phyloP scores from a whole-genome alignment of 495 filamentous ascomycete species.

The Aeminium ludgeri region DNA sequence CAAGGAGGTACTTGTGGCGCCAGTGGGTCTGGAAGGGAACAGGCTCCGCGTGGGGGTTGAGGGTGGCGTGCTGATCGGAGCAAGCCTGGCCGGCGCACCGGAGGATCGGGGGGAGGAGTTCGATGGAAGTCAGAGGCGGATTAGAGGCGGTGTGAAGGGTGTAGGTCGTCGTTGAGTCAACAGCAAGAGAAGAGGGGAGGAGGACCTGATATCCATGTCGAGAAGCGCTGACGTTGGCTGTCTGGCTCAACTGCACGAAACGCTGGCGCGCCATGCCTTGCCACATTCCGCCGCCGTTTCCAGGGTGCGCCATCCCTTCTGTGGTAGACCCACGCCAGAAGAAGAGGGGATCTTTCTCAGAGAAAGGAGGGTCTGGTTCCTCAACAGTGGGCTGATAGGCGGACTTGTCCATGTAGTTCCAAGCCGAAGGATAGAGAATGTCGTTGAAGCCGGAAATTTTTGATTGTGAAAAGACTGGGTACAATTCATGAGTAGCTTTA shows the following conservation, averaged over 20 bases:
- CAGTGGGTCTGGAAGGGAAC: conserved; percentile 43
- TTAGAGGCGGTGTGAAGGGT: conserved; percentile 1
- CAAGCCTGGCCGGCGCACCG: conserved; percentile 39
- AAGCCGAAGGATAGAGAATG: conserved; percentile 25
- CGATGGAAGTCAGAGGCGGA: conserved; percentile 13
- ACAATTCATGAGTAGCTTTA: conserved; percentile 42
- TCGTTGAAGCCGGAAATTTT: conserved; percentile 47
- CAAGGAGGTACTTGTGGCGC: conserved; percentile 49
- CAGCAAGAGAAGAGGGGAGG: not conserved
- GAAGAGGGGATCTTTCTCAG: conserved; percentile 21
- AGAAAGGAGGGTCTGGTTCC: conserved; percentile 17
- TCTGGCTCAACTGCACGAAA: conserved; percentile 37
- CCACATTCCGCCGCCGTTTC: conserved; percentile 25
- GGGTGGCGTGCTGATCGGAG: conserved; percentile 17
- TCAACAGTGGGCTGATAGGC: conserved; percentile 17
- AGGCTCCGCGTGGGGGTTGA: conserved; percentile 2
- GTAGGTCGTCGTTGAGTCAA: conserved; percentile 11
- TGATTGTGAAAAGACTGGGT: conserved; percentile 60
- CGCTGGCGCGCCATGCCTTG: conserved; percentile 44
- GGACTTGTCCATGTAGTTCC: conserved; percentile 25
- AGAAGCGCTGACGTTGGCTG: conserved; percentile 19
- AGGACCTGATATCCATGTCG: too few relatives aligned
- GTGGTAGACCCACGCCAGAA: conserved; percentile 29
- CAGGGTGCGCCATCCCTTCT: conserved; percentile 29
- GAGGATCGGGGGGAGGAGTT: conserved; percentile 30